Conservation (phyloP, 1,139 yeast species). For the Geotrichum candidum region DNA sequence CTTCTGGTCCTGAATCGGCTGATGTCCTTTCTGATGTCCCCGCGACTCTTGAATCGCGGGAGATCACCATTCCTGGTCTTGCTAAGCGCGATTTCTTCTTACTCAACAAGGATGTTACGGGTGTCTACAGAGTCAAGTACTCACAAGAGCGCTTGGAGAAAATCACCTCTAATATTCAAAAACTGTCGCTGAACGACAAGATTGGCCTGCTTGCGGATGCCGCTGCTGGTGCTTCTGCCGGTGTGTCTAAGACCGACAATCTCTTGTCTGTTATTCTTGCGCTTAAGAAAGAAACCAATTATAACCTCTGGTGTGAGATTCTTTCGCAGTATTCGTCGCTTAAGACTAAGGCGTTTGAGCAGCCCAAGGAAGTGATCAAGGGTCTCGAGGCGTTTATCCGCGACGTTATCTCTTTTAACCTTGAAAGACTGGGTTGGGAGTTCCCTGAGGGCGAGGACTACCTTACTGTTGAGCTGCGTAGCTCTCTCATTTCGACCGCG, state of each 20-base stretch:
- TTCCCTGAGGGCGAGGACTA: constrained; percentile 38
- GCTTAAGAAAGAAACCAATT: constrained; percentile 47
- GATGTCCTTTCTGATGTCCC: constrained; percentile 19
- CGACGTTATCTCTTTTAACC: constrained; percentile 42
- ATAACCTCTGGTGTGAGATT: constrained; percentile 61
- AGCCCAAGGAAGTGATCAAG: constrained; percentile 35
- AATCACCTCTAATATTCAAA: constrained; percentile 37
- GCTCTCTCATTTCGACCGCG: constrained; percentile 47
- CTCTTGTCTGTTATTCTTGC: constrained; percentile 42
- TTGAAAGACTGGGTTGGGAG: constrained; percentile 39
- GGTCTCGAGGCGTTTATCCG: constrained; percentile 41
- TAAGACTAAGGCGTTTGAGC: constrained; percentile 44
- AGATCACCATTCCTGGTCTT: constrained; percentile 26
- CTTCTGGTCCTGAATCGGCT: constrained; percentile 33
- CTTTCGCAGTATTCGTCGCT: constrained; percentile 44
- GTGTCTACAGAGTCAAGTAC: constrained; percentile 65
- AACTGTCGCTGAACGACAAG: constrained; percentile 52
- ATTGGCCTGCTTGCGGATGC: constrained; percentile 62
- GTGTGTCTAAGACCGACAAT: constrained; percentile 48
- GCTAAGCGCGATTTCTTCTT: constrained; percentile 52
- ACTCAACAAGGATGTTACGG: constrained; percentile 56
- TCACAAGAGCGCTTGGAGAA: constrained; percentile 42
- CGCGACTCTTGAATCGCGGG: constrained; percentile 23
- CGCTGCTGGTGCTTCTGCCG: constrained; percentile 54
- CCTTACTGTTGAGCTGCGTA: constrained; percentile 47